Percentiles rank a stretch among this genome's conserved stretches.
phyloP scores from a whole-genome alignment of 345 rosid genomes.

The Pugionium cornutum region DNA sequence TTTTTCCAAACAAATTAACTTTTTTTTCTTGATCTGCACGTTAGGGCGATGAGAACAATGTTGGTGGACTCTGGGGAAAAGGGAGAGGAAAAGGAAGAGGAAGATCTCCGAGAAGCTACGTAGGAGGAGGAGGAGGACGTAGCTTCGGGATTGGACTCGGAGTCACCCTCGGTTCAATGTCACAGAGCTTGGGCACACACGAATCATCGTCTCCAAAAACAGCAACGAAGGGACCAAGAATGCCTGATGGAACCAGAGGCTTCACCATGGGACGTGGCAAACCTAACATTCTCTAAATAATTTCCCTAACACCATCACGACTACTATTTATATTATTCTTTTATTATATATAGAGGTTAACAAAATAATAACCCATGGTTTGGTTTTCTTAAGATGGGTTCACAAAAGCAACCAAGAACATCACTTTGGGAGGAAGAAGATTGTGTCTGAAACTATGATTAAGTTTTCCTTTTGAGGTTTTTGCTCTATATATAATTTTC shows the following conservation, averaged over 20 bases:
- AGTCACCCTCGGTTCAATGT: conserved; percentile 36
- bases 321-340: conserved; percentile 2
- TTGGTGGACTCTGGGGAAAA: conserved; percentile 53
- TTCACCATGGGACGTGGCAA: conserved; percentile 94
- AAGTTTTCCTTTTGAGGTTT: conserved; percentile 1
- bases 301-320: background rate
- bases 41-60: conserved; percentile 41
- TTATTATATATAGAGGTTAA: conserved; percentile 6
- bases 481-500: background rate
- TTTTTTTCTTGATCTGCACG: conserved; percentile 15
- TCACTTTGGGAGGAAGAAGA: conserved; percentile 13
- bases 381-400: too few relatives aligned
- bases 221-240: conserved; percentile 70
- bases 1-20: background rate
- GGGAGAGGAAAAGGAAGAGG: conserved; percentile 68
- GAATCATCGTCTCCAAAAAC: conserved; percentile 52
- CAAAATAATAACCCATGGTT: conserved; percentile 25
- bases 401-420: conserved; percentile 11
- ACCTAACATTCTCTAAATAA: conserved; percentile 43
- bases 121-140: conserved; percentile 42
- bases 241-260: conserved; percentile 88
- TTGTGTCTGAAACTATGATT: background rate
- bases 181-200: conserved; percentile 39
- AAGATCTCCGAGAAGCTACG: conserved; percentile 44
- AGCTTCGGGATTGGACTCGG: conserved; percentile 50